Evolutionary conservation across 139 green algal species (phyloP).

Genomic region (Micractinium sp.): DNA sequence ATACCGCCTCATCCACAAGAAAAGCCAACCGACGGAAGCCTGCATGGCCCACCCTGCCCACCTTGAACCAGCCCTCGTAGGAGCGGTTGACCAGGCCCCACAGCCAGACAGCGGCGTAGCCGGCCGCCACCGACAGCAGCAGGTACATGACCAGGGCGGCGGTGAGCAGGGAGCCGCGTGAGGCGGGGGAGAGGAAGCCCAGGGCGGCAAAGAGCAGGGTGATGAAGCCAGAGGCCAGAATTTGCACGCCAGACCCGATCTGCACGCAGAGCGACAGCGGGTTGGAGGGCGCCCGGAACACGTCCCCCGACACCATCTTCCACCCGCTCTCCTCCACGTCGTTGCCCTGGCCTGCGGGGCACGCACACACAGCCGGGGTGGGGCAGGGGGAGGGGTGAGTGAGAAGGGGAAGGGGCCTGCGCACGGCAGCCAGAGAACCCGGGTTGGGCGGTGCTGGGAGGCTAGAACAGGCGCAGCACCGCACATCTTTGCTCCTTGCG

Average conservation of each 20-base stretch:
- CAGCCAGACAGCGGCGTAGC: conserved; percentile 76
- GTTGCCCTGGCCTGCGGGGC: conserved; percentile 10
- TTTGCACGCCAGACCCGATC: conserved; percentile 90
- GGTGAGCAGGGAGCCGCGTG: conserved; percentile 90
- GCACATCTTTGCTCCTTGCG: no score
- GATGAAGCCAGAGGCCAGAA: conserved; percentile 75
- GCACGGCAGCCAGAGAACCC: no score
- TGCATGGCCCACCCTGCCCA: not conserved
- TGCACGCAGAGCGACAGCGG: conserved; percentile 77
- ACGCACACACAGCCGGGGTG: not conserved
- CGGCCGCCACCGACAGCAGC: conserved; percentile 74
- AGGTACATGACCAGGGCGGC: conserved; percentile 85
- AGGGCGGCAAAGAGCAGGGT: conserved; percentile 92
- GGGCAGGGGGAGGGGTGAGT: not conserved
- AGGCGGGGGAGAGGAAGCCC: conserved; percentile 94
- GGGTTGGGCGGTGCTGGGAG: not conserved
- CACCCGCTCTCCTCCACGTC: conserved; percentile 92
- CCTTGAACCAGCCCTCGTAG: conserved; percentile 45
- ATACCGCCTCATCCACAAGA: not conserved
- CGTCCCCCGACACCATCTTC: conserved; percentile 97
- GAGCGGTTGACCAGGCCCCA: conserved; percentile 88
- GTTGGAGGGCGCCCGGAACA: conserved; percentile 84
- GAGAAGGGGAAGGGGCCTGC: not conserved
- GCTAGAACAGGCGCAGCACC: not conserved
- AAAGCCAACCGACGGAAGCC: not conserved